Base-by-base conservation (phyloP, 805 yeast genomes). In the Metschnikowia cubensis region DNA sequence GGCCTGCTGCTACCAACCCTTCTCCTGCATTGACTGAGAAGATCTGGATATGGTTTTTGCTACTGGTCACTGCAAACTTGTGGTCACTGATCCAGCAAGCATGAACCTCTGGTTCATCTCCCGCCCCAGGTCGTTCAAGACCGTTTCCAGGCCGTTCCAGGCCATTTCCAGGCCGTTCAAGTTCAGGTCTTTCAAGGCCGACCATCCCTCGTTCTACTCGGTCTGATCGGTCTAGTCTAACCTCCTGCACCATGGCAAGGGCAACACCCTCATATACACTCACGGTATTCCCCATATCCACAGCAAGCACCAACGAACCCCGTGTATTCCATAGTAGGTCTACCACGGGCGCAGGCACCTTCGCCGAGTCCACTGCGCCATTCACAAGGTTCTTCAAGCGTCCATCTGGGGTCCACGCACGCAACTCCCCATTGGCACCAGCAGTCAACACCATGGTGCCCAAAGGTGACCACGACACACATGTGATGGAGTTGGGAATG, bases 331-430 rank as follows among this genome's bases (percentile, higher is more conserved):
- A 89, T 48, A 71, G 64, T 3, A 86, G 67, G 1, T 74, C 62
- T 8, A 82, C 59, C 0, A 89, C 74, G 0, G 91, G 35, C 4
- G 65, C 58, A 4, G 65, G 58, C 8, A 50, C 53, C 13, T 36
- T 40, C n/a, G 31, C 47, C 2, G 50, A 20, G 15, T 51, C 60
- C 11, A 56, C 41, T n/a, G 57, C 42, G 14, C 54, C 53, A 42
- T 65, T 70, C 34, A 70, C 70, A 15, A 73, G 62, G 52, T 82
- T 84, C 51, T 79, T 72, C 35, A 89, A 69, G 31, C 77, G 75
- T 0, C 96, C 96, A 42, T 81, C 84, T 0, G 79, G 73, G 10
- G 83, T 77, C 96, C 96, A 90, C n/a, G 87, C 71, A 49, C 92
- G 69, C 7, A 90, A 59, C 58, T 86, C 92, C 13, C 96, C 96